phyloP scores from a whole-genome alignment of 176 grass and related monocot species.

The Musa troglodytarum region DNA sequence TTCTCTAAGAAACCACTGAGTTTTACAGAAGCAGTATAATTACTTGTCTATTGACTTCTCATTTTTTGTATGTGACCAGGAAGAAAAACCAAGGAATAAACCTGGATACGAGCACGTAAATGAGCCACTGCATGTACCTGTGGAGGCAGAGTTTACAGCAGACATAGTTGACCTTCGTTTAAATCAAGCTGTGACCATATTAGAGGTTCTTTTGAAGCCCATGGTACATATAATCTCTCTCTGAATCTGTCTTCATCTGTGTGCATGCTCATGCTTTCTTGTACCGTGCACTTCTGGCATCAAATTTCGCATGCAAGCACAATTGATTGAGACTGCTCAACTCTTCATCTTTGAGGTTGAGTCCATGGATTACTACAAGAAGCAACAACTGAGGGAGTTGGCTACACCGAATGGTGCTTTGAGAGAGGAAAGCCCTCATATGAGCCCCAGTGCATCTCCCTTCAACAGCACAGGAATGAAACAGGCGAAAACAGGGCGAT shows the following conservation, averaged over 20 bases:
- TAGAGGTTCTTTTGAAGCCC: conserved; percentile 95
- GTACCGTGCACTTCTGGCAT: too few species aligned
- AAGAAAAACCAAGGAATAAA: conserved; percentile 97
- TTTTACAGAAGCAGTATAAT: too few species aligned
- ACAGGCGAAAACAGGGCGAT: conserved; percentile 84
- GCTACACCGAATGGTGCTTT: conserved; percentile 88
- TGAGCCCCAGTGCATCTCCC: conserved; percentile 82
- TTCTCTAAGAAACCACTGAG: too few species aligned
- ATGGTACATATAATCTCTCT: conserved; percentile 42
- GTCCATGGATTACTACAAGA: conserved; percentile 97
- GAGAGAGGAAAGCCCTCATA: conserved; percentile 84
- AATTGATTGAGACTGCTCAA: background rate
- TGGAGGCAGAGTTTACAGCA: conserved; percentile 86
- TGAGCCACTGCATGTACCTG: conserved; percentile 86
- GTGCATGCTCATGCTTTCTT: background rate
- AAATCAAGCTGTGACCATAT: conserved; percentile 72
- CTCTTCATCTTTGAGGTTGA: conserved; percentile 46
- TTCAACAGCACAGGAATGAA: conserved; percentile 90
- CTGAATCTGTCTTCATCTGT: background rate
- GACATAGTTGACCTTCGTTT: conserved; percentile 72
- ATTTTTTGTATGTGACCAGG: conserved; percentile 30
- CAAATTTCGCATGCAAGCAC: background rate
- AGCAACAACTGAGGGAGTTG: conserved; percentile 86
- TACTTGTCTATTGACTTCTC: background rate
- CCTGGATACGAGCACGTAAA: conserved; percentile 97